Evolutionary conservation across 164 flowering plant species (phyloP).

Genomic region (Macadamia tetraphylla): DNA sequence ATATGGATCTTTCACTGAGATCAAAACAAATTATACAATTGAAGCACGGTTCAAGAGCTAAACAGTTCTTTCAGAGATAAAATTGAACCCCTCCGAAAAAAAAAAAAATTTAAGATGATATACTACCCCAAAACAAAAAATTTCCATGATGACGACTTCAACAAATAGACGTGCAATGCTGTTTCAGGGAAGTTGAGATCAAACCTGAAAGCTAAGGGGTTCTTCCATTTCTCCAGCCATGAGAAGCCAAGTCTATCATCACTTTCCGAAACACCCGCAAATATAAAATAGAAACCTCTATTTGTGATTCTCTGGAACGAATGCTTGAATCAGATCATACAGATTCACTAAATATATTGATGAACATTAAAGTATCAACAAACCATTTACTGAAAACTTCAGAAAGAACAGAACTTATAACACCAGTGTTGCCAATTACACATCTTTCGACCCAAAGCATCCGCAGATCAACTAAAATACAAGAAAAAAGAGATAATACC

Average conservation of each 20-base stretch:
- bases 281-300: background rate
- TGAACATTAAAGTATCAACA: too few species aligned
- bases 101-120: background rate
- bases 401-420: too few species aligned
- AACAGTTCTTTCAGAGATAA: background rate
- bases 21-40: background rate
- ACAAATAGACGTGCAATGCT: background rate
- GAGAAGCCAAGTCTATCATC: slow-evolving; percentile 13
- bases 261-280: slow-evolving; percentile 17
- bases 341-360: too few species aligned
- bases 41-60: background rate
- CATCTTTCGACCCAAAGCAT: too few species aligned
- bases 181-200: background rate
- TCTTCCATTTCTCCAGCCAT: slow-evolving; percentile 68
- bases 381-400: too few species aligned
- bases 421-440: too few species aligned
- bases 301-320: background rate
- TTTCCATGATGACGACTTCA: too few species aligned
- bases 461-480: too few species aligned
- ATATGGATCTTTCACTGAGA: background rate
- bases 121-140: too few species aligned
- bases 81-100: background rate
- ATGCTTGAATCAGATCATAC: too few species aligned
- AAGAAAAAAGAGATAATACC: too few species aligned
- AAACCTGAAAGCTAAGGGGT: slow-evolving; percentile 46